Evolutionary conservation across 306 rosid genomes (phyloP).

Genomic region (Sesbania bispinosa): DNA sequence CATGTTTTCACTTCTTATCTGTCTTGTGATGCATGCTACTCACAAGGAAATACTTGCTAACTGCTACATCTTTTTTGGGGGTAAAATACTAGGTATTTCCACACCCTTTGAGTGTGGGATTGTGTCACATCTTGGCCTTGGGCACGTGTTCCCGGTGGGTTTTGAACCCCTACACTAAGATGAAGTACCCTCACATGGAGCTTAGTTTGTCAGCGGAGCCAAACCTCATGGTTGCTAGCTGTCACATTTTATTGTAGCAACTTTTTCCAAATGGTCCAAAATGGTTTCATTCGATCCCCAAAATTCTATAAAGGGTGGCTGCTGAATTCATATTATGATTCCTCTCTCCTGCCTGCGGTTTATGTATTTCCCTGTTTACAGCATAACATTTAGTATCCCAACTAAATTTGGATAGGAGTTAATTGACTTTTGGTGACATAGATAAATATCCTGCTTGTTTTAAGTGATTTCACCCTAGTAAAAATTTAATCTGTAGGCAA

Average conservation of each 20-base stretch:
- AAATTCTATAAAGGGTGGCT: slow-evolving; percentile 11
- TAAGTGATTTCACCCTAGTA: neutral
- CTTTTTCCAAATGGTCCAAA: neutral
- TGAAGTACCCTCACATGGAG: neutral
- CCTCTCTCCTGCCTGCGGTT: slow-evolving; percentile 7
- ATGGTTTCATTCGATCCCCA: neutral
- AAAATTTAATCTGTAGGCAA: neutral
- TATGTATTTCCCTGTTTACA: slow-evolving; percentile 12
- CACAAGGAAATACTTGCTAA: neutral
- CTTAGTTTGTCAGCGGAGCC: neutral
- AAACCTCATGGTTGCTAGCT: neutral
- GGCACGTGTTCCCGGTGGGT: neutral
- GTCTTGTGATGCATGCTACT: slow-evolving; percentile 13
- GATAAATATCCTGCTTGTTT: neutral
- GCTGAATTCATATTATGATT: neutral
- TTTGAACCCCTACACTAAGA: slow-evolving; percentile 6
- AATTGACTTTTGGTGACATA: neutral
- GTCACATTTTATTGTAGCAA: neutral
- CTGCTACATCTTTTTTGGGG: neutral
- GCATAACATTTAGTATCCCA: slow-evolving; percentile 9
- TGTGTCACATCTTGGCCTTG: neutral
- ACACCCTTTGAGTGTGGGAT: neutral
- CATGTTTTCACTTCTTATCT: slow-evolving; percentile 7
- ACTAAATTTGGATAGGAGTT: slow-evolving; percentile 8
- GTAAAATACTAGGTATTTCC: neutral